These are phyloP conservation scores for Mycogone perniciosa DNA, from an alignment of 2,329 filamentous ascomycete genomes.

Conservation along the genomic window DNA sequence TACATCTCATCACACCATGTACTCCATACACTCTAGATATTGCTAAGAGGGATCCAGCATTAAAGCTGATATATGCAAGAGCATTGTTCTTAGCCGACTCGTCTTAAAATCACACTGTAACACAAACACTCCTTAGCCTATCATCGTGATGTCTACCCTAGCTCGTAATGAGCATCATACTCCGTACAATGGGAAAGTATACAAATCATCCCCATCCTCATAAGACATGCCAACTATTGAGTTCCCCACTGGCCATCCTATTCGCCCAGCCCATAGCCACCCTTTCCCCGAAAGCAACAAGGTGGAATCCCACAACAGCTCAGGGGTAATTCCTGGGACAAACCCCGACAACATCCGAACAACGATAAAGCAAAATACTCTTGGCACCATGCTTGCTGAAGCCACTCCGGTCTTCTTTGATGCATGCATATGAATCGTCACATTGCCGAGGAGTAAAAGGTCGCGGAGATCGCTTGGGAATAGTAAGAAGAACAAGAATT, in stretches of 20 bases:
- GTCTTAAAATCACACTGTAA: neutral
- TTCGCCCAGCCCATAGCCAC: neutral
- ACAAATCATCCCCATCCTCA: neutral
- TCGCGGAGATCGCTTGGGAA: too few species aligned
- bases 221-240: neutral
- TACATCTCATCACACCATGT: too few species aligned
- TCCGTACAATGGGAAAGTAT: neutral
- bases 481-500: too few species aligned
- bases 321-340: slow-evolving; percentile 2
- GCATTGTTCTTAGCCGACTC: neutral
- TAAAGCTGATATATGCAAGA: neutral
- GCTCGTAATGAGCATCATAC: neutral
- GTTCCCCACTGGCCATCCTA: neutral
- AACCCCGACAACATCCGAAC: neutral
- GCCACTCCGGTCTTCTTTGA: neutral
- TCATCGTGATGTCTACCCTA: neutral
- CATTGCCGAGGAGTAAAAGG: too few species aligned
- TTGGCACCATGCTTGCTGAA: too few species aligned
- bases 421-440: neutral
- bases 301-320: neutral
- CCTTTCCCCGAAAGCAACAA: neutral
- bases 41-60: neutral
- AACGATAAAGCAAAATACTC: neutral
- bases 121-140: neutral
- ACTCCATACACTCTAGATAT: too few species aligned